These are phyloP conservation scores for Endoconidiophora laricicola DNA, from an alignment of 2,329 filamentous ascomycete genomes.

Conservation along the genomic window DNA sequence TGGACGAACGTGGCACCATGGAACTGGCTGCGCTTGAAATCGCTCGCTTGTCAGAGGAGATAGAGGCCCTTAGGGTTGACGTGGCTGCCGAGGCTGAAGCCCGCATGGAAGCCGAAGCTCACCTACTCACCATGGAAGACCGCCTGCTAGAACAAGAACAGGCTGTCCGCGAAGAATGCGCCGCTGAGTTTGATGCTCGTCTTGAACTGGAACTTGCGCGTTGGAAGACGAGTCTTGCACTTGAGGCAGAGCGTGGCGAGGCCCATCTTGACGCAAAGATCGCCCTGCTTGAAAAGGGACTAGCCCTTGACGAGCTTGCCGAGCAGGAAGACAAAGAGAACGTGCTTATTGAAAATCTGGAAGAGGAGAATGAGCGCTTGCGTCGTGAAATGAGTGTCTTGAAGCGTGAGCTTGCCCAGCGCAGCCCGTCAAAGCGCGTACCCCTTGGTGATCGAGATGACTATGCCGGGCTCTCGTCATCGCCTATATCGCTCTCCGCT, in stretches of 20 bases:
- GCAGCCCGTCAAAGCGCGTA: slow-evolving; percentile 45
- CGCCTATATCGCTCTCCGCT: background rate
- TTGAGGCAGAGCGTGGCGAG: slow-evolving; percentile 64
- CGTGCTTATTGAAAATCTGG: slow-evolving; percentile 43
- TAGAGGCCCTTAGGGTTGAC: slow-evolving; percentile 55
- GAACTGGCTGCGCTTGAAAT: slow-evolving; percentile 72
- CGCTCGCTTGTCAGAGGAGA: slow-evolving; percentile 57
- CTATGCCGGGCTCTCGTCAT: slow-evolving; percentile 15
- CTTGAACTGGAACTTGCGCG: slow-evolving; percentile 58
- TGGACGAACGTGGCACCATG: slow-evolving; percentile 52
- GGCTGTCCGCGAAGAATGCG: slow-evolving; percentile 77
- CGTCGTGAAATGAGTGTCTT: slow-evolving; percentile 47
- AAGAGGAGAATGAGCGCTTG: slow-evolving; percentile 55
- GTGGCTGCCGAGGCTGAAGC: slow-evolving; percentile 55
- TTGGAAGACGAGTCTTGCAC: slow-evolving; percentile 66
- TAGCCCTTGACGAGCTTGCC: slow-evolving; percentile 20
- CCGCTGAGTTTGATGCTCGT: slow-evolving; percentile 64
- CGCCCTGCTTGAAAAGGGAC: slow-evolving; percentile 39
- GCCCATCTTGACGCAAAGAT: slow-evolving; percentile 81
- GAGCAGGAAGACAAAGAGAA: slow-evolving; percentile 40
- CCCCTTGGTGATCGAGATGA: slow-evolving; percentile 40
- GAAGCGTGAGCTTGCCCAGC: slow-evolving; percentile 45
- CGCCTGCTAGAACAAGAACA: slow-evolving; percentile 54
- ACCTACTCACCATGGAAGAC: slow-evolving; percentile 53
- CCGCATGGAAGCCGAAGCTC: slow-evolving; percentile 55